Evolutionary conservation across 106 monocot genomes (phyloP), one percentile per base, ranked within the genome.

Genomic region (Dendrobium chrysotoxum): DNA sequence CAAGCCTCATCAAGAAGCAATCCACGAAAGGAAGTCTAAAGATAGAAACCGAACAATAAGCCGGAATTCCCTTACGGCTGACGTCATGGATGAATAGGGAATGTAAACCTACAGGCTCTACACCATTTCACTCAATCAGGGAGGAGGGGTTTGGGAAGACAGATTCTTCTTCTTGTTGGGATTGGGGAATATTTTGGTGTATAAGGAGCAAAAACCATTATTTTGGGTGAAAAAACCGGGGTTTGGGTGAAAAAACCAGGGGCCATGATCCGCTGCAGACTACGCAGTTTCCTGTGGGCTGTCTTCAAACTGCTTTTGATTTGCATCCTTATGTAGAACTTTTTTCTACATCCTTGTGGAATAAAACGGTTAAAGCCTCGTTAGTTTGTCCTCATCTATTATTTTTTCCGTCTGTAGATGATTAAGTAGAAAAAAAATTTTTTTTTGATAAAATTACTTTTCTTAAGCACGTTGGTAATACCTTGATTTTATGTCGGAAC

Each of bases 231-330:
- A 40, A 74, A 74, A 74, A 74, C 74, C 74, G n/a, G 74, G 74
- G 40, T 13, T 50, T 11, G 31, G 70, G 35, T 16, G 35, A 35
- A 40, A 73, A 74, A 74, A 74, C 74, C 74, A 42, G 74, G 74
- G 40, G 74, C 74, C 74, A 74, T 41, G 41, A 20, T 3, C 17
- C 1, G 31, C 12, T 40, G 70, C 9, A 74, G 74, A 40, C n/a
- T 41, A 9, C 38, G 41, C 74, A 41, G 40, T 74, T 74, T 74
- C 74, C 74, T 74, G 74, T 74, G 74, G 41, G 74, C 74, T 74
- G 74, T 1, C 28, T 71, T 31, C 71, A 38, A 38, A 71, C 71
- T 15, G 71, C 71, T 12, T 30, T 71, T 35, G 50, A 50, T 21
- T 7, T 23, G n/a, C 9, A 0, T 2, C 20, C 23, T 7, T 3